phyloP scores from a whole-genome alignment of 768 basidiomycete genomes.

The Naganishia antarctica region DNA sequence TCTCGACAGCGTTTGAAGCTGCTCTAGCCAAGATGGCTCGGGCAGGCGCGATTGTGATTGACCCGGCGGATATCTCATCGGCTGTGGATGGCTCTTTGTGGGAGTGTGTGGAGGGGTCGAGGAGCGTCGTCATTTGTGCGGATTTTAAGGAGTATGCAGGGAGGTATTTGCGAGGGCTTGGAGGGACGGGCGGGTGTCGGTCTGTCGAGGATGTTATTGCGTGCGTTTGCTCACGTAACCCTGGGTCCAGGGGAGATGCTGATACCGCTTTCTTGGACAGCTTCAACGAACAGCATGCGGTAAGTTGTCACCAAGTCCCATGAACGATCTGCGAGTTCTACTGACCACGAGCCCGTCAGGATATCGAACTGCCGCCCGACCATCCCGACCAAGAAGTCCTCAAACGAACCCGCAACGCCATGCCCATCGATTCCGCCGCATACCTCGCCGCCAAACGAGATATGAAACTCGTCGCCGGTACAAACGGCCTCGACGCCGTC shows the following conservation, averaged over 20 bases:
- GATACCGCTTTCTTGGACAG: neutral
- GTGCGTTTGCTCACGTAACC: conserved; percentile 15
- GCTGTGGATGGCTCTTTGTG: conserved; percentile 27
- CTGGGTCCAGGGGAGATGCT: too few relatives aligned
- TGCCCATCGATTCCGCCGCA: conserved; percentile 20
- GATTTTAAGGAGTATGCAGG: conserved; percentile 27
- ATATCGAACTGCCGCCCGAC: conserved; percentile 29
- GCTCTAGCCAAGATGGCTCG: conserved; percentile 10
- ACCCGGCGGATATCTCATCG: conserved; percentile 29
- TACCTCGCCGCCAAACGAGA: conserved; percentile 27
- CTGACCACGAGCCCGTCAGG: neutral
- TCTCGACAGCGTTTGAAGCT: conserved; percentile 23
- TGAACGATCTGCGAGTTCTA: too few relatives aligned
- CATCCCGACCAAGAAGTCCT: conserved; percentile 30
- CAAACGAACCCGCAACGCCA: conserved; percentile 20
- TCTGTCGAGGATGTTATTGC: conserved; percentile 29
- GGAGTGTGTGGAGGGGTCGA: conserved; percentile 8
- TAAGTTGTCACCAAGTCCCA: too few relatives aligned
- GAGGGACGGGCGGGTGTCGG: conserved; percentile 15
- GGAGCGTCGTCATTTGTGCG: conserved; percentile 22
- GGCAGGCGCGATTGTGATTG: conserved; percentile 14
- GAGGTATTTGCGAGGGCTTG: conserved; percentile 21
- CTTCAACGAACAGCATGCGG: conserved; percentile 29
- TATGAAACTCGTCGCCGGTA: conserved; percentile 28
- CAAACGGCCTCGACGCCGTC: conserved; percentile 29